These are phyloP conservation scores for Tylopilus sp. DNA, from an alignment of 768 basidiomycete genomes.

Conservation along the genomic window DNA sequence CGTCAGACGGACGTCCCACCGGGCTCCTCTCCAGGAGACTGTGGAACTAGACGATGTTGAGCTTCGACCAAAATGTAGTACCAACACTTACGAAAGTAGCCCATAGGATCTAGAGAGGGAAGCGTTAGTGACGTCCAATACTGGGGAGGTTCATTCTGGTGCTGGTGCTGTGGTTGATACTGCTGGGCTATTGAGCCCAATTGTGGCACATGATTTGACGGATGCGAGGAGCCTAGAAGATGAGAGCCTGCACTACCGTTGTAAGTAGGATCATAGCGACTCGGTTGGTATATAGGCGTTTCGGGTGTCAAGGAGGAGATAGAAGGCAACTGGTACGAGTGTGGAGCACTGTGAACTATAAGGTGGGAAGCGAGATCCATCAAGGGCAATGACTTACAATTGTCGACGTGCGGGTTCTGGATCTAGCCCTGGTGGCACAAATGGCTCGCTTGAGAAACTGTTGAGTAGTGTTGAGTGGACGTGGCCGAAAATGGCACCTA, in stretches of 20 bases:
- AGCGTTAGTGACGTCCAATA: constrained; percentile 52
- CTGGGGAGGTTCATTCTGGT: constrained; percentile 15
- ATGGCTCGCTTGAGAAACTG: constrained; percentile 40
- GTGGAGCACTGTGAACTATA: constrained; percentile 36
- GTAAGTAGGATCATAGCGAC: constrained; percentile 53
- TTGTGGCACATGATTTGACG: constrained; percentile 33
- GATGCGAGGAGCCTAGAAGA: constrained; percentile 33
- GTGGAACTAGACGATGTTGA: constrained; percentile 21
- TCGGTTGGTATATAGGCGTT: constrained; percentile 45
- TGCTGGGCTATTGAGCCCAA: constrained; percentile 51
- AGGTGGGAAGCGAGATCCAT: constrained; percentile 5
- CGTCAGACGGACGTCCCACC: constrained; percentile 46
- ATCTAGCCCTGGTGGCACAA: constrained; percentile 41
- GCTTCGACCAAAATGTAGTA: constrained; percentile 2
- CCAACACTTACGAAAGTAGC: constrained; percentile 58
- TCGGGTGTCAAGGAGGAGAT: constrained; percentile 60
- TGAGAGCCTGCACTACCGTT: constrained; percentile 39
- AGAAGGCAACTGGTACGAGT: constrained; percentile 41
- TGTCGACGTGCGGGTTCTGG: constrained; percentile 44
- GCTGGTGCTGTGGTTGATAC: constrained; percentile 32
- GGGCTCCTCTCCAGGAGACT: constrained; percentile 45
- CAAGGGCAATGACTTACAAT: constrained; percentile 37
- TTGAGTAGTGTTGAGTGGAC: constrained; percentile 7
- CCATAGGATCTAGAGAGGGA: constrained; percentile 50
- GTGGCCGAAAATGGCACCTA: neutral